phyloP scores from a whole-genome alignment of 1,139 yeast species.

The Blastobotrys indianensis region DNA sequence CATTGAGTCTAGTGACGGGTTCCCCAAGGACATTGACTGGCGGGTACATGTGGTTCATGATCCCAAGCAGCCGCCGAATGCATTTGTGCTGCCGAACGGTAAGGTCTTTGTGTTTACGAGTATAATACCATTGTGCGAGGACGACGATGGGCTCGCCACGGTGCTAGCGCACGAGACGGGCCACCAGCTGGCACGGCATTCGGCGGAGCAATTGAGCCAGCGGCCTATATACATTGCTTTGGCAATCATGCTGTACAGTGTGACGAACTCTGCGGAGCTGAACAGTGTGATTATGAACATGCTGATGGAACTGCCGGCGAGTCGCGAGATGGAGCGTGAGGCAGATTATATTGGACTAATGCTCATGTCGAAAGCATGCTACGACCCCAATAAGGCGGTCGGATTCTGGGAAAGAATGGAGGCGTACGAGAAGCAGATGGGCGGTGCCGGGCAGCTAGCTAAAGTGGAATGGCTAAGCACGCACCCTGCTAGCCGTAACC shows the following conservation, averaged over 20 bases:
- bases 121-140: slow-evolving; percentile 68
- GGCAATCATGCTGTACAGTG: slow-evolving; percentile 44
- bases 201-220: slow-evolving; percentile 63
- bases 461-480: slow-evolving; percentile 66
- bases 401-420: slow-evolving; percentile 81
- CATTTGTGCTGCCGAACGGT: slow-evolving; percentile 93
- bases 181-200: slow-evolving; percentile 88
- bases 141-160: slow-evolving; percentile 90
- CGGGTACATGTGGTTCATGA: slow-evolving; percentile 73
- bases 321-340: slow-evolving; percentile 90
- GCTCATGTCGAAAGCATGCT: slow-evolving; percentile 88
- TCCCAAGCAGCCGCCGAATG: slow-evolving; percentile 75
- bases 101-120: slow-evolving; percentile 85
- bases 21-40: slow-evolving; percentile 50
- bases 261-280: slow-evolving; percentile 49
- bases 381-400: slow-evolving; percentile 65
- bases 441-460: slow-evolving; percentile 29
- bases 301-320: slow-evolving; percentile 69
- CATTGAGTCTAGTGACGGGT: slow-evolving; percentile 34
- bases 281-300: slow-evolving; percentile 54
- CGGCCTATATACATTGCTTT: slow-evolving; percentile 45
- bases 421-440: slow-evolving; percentile 43
- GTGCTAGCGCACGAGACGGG: slow-evolving; percentile 90
- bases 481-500: slow-evolving; percentile 77
- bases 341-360: slow-evolving; percentile 93